Percentiles rank a stretch among this genome's conserved stretches.
These are phyloP conservation scores for Alternaria sp. DNA, from an alignment of 2,329 filamentous ascomycete species.

Conservation along the genomic window DNA sequence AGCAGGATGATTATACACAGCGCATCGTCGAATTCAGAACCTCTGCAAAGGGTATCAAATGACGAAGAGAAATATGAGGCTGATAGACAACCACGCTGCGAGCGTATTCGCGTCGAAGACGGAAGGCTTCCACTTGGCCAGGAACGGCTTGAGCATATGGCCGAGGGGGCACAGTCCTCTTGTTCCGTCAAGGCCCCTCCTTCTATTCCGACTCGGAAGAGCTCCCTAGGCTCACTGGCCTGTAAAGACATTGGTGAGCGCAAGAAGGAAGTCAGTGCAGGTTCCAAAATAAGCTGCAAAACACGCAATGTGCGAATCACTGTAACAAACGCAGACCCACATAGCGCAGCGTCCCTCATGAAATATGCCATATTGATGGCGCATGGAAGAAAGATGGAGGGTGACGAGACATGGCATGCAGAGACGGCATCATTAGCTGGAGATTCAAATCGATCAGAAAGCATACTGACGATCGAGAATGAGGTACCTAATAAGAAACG, in stretches of 20 bases:
- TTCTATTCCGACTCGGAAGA: slow-evolving; percentile 37
- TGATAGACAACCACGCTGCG: neutral
- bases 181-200: neutral
- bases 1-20: slow-evolving; percentile 6
- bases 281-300: neutral
- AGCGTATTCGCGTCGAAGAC: neutral
- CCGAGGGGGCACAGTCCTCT: neutral
- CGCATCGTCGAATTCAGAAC: neutral
- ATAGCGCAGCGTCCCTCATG: slow-evolving; percentile 8
- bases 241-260: neutral
- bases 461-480: neutral
- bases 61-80: neutral
- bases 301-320: slow-evolving; percentile 1
- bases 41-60: neutral
- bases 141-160: neutral
- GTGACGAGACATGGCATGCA: slow-evolving; percentile 2
- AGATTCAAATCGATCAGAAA: neutral
- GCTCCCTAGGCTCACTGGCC: slow-evolving; percentile 1
- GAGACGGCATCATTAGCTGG: neutral
- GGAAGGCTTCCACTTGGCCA: neutral
- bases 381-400: slow-evolving; percentile 5
- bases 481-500: neutral
- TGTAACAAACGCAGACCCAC: slow-evolving; percentile 7
- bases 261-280: neutral
- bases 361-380: slow-evolving; percentile 12